A percentile compares a stretch with the other conserved stretches of the same genome.
These are phyloP conservation scores for Hanseniaspora lachancei DNA, from an alignment of 805 yeast genomes.

Conservation along the genomic window DNA sequence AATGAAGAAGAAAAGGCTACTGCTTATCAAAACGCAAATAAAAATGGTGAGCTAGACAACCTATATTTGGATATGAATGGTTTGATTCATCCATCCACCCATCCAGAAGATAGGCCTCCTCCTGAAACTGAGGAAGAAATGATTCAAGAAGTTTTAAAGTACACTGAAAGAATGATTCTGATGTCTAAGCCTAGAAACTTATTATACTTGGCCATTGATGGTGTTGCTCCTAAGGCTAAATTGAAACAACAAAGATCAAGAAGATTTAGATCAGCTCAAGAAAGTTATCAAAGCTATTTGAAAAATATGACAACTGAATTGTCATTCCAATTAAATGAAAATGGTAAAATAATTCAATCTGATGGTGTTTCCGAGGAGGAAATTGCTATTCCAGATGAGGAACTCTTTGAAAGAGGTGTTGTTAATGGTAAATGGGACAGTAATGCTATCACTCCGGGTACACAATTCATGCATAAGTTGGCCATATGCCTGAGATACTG, in stretches of 20 bases:
- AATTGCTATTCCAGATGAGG: constrained; percentile 46
- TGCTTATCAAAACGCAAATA: constrained; percentile 69
- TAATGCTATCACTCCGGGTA: constrained; percentile 96
- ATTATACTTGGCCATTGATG: constrained; percentile 91
- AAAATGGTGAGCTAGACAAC: constrained; percentile 92
- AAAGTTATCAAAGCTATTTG: constrained; percentile 53
- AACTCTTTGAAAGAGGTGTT: constrained; percentile 33
- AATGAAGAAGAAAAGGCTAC: constrained; percentile 40
- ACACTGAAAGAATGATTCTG: constrained; percentile 79
- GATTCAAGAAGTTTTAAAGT: constrained; percentile 84
- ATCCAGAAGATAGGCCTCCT: constrained; percentile 91
- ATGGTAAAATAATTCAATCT: constrained; percentile 28
- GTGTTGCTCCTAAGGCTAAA: constrained; percentile 96
- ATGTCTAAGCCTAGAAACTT: constrained; percentile 94
- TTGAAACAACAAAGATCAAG: constrained; percentile 95
- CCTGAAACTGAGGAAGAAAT: constrained; percentile 95
- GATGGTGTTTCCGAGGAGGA: constrained; percentile 36
- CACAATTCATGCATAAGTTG: constrained; percentile 89
- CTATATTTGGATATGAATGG: constrained; percentile 96
- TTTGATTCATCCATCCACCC: constrained; percentile 97
- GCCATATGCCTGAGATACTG: constrained; percentile 77
- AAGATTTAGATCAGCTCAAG: constrained; percentile 83
- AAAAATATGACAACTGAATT: constrained; percentile 21
- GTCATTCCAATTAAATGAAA: constrained; percentile 36
- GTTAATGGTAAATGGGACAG: constrained; percentile 82